phyloP scores from a whole-genome alignment of 2,329 filamentous ascomycete species.

The Chrysoporthe deuterocubensis region DNA sequence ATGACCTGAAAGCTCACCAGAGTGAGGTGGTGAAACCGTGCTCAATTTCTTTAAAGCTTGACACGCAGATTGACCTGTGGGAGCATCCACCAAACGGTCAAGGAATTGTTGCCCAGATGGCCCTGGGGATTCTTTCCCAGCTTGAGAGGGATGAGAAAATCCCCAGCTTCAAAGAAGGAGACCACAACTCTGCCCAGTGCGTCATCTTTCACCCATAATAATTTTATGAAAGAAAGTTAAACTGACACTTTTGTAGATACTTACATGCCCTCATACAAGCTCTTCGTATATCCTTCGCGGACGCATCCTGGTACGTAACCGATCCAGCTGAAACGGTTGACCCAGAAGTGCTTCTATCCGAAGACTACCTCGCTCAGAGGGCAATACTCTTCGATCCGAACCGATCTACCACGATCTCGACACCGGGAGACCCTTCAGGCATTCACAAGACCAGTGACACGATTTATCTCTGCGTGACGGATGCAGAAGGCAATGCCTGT shows the following conservation, averaged over 20 bases:
- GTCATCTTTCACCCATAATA: not conserved
- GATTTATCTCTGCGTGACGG: slow-evolving; percentile 87
- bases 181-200: slow-evolving; percentile 80
- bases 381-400: slow-evolving; percentile 60
- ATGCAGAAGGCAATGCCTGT: slow-evolving; percentile 82
- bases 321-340: slow-evolving; percentile 67
- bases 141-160: slow-evolving; percentile 78
- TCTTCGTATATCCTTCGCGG: slow-evolving; percentile 87
- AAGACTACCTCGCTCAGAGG: slow-evolving; percentile 72
- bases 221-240: not conserved
- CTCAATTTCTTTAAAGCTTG: slow-evolving; percentile 12
- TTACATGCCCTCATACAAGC: slow-evolving; percentile 85
- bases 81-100: slow-evolving; percentile 96
- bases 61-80: slow-evolving; percentile 73
- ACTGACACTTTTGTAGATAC: slow-evolving; percentile 25
- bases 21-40: slow-evolving; percentile 43
- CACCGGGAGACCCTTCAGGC: slow-evolving; percentile 60
- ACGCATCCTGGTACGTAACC: slow-evolving; percentile 85
- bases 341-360: slow-evolving; percentile 59
- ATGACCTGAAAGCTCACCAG: slow-evolving; percentile 79
- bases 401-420: slow-evolving; percentile 66
- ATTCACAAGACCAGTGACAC: slow-evolving; percentile 80
- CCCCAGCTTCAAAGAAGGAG: slow-evolving; percentile 64
- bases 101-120: slow-evolving; percentile 91
- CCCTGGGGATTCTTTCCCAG: slow-evolving; percentile 84